A percentile compares a stretch with the other conserved stretches of the same genome.
Conservation (phyloP, 805 yeast genomes). For the Kodamaea neixiangensis region DNA sequence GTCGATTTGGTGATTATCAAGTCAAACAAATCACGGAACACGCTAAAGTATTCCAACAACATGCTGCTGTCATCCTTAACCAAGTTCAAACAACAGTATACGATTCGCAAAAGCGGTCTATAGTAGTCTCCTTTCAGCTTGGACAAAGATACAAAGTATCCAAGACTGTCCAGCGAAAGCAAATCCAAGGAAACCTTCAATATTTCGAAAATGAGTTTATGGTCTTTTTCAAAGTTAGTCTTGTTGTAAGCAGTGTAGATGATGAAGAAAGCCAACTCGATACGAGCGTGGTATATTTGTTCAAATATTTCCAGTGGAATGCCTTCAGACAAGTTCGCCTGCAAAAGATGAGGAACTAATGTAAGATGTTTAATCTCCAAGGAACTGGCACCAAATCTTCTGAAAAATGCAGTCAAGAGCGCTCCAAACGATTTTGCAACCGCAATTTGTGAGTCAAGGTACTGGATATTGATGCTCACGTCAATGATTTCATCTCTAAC, state of each 20-base stretch:
- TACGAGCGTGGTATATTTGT: conserved; percentile 58
- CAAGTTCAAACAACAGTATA: conserved; percentile 49
- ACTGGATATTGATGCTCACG: conserved; percentile 65
- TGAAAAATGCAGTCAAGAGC: conserved; percentile 64
- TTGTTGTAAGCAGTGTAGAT: conserved; percentile 41
- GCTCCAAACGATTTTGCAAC: conserved; percentile 81
- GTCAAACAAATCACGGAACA: conserved; percentile 59
- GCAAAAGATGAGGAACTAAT: conserved; percentile 51
- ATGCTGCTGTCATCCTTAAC: conserved; percentile 41
- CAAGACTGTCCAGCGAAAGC: conserved; percentile 50
- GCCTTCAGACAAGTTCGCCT: conserved; percentile 50
- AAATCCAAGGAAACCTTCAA: conserved; percentile 46
- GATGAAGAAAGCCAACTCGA: conserved; percentile 65
- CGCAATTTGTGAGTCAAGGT: conserved; percentile 62
- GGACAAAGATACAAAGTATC: conserved; percentile 46
- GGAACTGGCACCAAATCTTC: conserved; percentile 36
- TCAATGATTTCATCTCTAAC: conserved; percentile 52
- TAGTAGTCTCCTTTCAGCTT: conserved; percentile 43
- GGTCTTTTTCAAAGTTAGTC: conserved; percentile 24
- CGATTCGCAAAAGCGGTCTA: conserved; percentile 61
- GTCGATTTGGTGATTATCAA: conserved; percentile 66
- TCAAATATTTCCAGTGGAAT: conserved; percentile 47
- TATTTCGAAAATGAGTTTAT: conserved; percentile 42
- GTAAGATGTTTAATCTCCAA: conserved; percentile 31
- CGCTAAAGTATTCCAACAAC: conserved; percentile 49